A percentile compares a stretch with the other conserved stretches of the same genome.
Conservation (phyloP, 257 asterid genomes). For the Ligustrum vulgare region DNA sequence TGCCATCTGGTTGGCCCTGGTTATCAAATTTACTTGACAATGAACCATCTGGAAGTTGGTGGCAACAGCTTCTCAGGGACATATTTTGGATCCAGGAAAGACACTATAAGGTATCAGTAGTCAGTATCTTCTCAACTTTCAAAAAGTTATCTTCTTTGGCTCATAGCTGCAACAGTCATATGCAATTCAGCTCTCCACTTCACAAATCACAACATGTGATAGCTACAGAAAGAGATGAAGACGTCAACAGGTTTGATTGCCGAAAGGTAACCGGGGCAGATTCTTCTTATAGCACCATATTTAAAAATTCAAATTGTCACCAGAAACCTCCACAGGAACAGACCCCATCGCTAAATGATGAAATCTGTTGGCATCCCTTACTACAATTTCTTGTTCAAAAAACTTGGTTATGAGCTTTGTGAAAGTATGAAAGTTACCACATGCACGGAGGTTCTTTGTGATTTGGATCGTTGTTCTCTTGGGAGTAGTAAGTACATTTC, state of each 20-base stretch:
- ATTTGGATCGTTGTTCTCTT: slow-evolving; percentile 47
- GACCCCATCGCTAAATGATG: slow-evolving; percentile 66
- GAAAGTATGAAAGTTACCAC: slow-evolving; percentile 77
- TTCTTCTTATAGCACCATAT: background rate
- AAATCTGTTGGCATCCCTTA: slow-evolving; percentile 76
- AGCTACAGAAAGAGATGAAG: background rate
- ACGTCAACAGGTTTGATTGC: background rate
- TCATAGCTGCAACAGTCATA: background rate
- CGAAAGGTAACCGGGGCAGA: background rate
- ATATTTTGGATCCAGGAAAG: background rate
- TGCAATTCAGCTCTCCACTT: background rate
- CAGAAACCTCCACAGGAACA: slow-evolving; percentile 90
- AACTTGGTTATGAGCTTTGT: slow-evolving; percentile 59
- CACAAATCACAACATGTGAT: background rate
- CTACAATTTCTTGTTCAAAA: slow-evolving; percentile 54
- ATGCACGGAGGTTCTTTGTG: slow-evolving; percentile 70
- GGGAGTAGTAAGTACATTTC: slow-evolving; percentile 59
- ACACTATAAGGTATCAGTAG: background rate
- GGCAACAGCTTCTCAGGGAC: background rate
- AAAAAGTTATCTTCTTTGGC: background rate
- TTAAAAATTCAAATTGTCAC: slow-evolving; percentile 32
- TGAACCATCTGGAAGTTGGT: background rate
- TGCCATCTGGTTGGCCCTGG: background rate
- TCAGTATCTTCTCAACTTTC: background rate
- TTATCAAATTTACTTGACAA: background rate